Base-by-base conservation (phyloP, 805 yeast genomes). In the Teunomyces stri region DNA sequence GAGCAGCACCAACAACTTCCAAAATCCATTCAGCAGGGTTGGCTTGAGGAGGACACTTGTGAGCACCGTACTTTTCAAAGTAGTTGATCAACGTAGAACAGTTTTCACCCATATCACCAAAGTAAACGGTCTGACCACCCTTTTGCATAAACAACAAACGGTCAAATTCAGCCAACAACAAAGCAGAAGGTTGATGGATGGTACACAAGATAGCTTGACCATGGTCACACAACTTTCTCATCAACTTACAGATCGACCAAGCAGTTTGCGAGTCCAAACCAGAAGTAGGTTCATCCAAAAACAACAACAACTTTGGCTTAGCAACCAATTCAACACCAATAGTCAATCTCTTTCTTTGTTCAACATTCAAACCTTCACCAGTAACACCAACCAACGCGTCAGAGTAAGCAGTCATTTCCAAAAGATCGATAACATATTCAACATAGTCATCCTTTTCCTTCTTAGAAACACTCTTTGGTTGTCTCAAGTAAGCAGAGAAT, bases 101-200 rank as follows among this genome's bases (percentile, higher is more conserved):
- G 60, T 80, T 78, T 50, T 75, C 71, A 54, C 94, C 94, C 57
- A 86, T 80, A 52, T 85, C 90, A 56, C 95, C 95, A 62, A 85
- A 87, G 65, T 87, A 87, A 28, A 85, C 92, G 53, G 91, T 87
- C 58, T 76, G 71, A 54, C 95, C 95, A 62, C 95, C 95, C 53
- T 76, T 80, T 55, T 82, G 82, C 61, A 87, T 72, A 55, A 87
- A 77, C 53, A 76, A 67, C 49, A 84, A 69, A 49, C 89, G 76
- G 55, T 84, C 89, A 55, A 84, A 84, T 59, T 82, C 82, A 60
- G 81, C 80, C 62, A 84, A 76, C 58, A 84, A 66, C 25, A 82
- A 74, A 33, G 90, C 88, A 13, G 89, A 84, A 51, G 90, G 90
- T 66, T 84, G 90, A 65, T 84, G 90, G 55, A 84, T 85, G 21